phyloP scores from a whole-genome alignment of 305 asterid genomes.

The Rubia occidens region DNA sequence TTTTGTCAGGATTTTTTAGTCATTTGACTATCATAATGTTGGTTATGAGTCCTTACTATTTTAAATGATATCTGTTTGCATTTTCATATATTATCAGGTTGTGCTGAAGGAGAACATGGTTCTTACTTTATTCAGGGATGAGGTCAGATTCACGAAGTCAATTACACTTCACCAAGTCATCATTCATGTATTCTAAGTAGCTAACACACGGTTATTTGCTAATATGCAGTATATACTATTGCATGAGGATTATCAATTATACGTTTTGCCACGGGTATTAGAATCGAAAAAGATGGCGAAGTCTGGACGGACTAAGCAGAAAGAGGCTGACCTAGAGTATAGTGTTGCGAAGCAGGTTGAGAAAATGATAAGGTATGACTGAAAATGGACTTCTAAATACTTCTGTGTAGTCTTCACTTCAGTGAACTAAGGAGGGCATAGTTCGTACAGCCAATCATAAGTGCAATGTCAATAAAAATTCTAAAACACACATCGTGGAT shows the following conservation, averaged over 20 bases:
- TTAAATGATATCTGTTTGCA: constrained; percentile 20
- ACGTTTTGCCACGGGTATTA: constrained; percentile 79
- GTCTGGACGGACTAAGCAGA: constrained; percentile 91
- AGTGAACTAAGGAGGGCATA: background rate
- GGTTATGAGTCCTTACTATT: constrained; percentile 12
- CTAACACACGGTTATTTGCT: constrained; percentile 17
- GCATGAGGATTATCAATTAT: constrained; percentile 88
- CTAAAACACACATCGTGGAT: background rate
- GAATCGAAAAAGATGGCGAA: constrained; percentile 97
- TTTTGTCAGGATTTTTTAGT: background rate
- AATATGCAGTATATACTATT: constrained; percentile 63
- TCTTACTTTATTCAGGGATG: constrained; percentile 82
- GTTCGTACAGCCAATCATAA: background rate
- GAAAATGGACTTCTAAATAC: constrained; percentile 5
- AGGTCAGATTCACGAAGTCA: constrained; percentile 48
- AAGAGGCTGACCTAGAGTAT: constrained; percentile 97
- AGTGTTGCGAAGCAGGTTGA: constrained; percentile 99
- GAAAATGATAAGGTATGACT: constrained; percentile 91
- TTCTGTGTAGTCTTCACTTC: background rate
- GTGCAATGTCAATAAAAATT: background rate
- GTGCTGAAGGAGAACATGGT: constrained; percentile 95
- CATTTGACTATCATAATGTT: background rate
- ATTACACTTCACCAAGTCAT: constrained; percentile 1
- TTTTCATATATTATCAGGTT: constrained; percentile 47
- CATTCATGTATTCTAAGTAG: constrained; percentile 11